phyloP scores from a whole-genome alignment of 306 rosid genomes.

The Lathyrus aphaca region DNA sequence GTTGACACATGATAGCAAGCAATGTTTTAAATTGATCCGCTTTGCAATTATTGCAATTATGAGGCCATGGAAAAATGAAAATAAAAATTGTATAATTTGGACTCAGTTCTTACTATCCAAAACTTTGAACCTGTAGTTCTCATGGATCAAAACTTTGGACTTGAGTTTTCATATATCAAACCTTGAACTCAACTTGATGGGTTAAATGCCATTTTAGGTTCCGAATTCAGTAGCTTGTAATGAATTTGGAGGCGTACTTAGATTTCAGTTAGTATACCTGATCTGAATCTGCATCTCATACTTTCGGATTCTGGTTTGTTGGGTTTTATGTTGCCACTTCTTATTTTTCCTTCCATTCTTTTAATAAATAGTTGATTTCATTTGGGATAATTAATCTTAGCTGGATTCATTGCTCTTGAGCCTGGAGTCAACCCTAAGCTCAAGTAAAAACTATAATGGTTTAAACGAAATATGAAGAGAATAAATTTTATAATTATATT shows the following conservation, averaged over 20 bases:
- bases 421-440: neutral
- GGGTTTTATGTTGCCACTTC: neutral
- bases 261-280: neutral
- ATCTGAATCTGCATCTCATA: neutral
- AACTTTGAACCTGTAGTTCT: neutral
- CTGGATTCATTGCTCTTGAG: neutral
- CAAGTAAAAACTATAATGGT: neutral
- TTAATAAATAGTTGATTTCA: neutral
- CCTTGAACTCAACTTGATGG: conserved; percentile 26
- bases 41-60: neutral
- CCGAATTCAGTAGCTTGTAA: neutral
- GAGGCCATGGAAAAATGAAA: neutral
- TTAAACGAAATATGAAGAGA: too few relatives aligned
- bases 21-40: neutral
- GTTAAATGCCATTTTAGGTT: conserved; percentile 17
- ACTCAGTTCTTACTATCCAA: neutral
- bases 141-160: conserved; percentile 2
- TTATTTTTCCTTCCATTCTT: neutral
- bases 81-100: neutral
- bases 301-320: neutral
- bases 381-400: neutral
- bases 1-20: neutral
- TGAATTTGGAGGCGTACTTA: neutral
- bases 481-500: neutral
- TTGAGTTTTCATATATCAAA: conserved; percentile 16